These are phyloP conservation scores for Backusella macrospora DNA, from an alignment of 192 early-diverging fungal genomes.

Conservation along the genomic window DNA sequence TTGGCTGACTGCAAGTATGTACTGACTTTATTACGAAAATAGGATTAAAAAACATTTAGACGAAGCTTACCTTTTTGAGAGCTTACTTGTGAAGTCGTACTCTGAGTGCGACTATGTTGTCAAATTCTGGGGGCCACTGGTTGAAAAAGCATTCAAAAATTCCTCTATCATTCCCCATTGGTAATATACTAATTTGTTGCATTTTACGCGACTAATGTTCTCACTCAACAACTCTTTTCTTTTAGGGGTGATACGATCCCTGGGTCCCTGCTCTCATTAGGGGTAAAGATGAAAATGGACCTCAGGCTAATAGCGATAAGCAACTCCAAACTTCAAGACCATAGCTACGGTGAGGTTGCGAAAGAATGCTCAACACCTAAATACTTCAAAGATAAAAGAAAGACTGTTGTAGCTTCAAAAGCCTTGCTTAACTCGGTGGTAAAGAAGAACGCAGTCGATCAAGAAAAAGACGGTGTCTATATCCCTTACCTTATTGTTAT, in stretches of 20 bases:
- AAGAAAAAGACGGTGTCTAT: not conserved
- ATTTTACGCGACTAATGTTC: not conserved
- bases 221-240: slow-evolving; percentile 18
- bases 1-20: slow-evolving; percentile 16
- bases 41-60: slow-evolving; percentile 20
- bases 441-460: not conserved
- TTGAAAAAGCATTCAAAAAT: slow-evolving; percentile 21
- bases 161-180: too few species aligned
- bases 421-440: slow-evolving; percentile 18
- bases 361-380: slow-evolving; percentile 2
- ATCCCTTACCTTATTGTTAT: slow-evolving; percentile 20
- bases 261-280: slow-evolving; percentile 5
- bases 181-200: slow-evolving; percentile 20
- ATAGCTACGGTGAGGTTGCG: slow-evolving; percentile 17
- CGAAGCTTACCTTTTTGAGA: slow-evolving; percentile 19
- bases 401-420: slow-evolving; percentile 15
- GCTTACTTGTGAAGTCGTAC: not conserved
- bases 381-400: too few species aligned
- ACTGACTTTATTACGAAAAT: slow-evolving; percentile 27
- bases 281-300: slow-evolving; percentile 26
- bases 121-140: slow-evolving; percentile 19
- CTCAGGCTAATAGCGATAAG: not conserved
- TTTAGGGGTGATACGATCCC: slow-evolving; percentile 20
- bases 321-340: not conserved
- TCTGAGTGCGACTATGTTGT: not conserved